These are phyloP conservation scores for Penicillium digitatum DNA, from an alignment of 2,329 filamentous ascomycete species.

Conservation along the genomic window DNA sequence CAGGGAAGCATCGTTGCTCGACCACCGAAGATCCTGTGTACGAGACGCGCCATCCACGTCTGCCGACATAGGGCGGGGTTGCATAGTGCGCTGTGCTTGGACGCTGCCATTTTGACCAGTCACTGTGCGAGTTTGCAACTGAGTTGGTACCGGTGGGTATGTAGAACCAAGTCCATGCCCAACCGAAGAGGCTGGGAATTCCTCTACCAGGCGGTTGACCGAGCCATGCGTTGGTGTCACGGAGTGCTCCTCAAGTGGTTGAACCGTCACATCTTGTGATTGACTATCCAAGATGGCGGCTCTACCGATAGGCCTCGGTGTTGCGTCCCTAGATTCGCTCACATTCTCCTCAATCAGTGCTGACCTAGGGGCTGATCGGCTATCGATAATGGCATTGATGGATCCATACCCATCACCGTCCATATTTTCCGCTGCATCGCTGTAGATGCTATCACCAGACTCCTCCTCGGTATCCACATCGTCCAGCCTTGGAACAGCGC, in stretches of 20 bases:
- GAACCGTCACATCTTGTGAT: constrained; percentile 8
- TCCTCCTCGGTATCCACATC: constrained; percentile 36
- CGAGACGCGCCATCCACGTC: constrained; percentile 11
- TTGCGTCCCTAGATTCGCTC: constrained; percentile 17
- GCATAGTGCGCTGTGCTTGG: constrained; percentile 12
- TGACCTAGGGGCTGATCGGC: constrained; percentile 24
- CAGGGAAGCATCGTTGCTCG: constrained; percentile 3
- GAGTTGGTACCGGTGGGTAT: constrained; percentile 16
- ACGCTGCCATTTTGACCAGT: constrained; percentile 3
- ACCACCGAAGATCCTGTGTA: constrained; percentile 10
- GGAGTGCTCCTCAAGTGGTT: constrained; percentile 16
- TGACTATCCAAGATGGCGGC: constrained; percentile 16
- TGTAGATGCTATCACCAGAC: constrained; percentile 47
- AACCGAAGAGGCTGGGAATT: constrained; percentile 17
- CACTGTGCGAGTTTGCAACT: constrained; percentile 3
- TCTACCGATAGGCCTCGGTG: constrained; percentile 15
- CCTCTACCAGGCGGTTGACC: constrained; percentile 13
- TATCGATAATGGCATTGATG: constrained; percentile 48
- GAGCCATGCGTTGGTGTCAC: constrained; percentile 20
- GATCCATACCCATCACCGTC: constrained; percentile 48
- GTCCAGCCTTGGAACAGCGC: constrained; percentile 12
- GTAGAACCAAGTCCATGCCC: constrained; percentile 17
- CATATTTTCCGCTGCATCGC: constrained; percentile 43
- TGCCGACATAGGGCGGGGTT: constrained; percentile 20
- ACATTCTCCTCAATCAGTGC: constrained; percentile 3